These are phyloP conservation scores for Monosporascus sp. DNA, from an alignment of 2,329 filamentous ascomycete genomes.

Conservation along the genomic window DNA sequence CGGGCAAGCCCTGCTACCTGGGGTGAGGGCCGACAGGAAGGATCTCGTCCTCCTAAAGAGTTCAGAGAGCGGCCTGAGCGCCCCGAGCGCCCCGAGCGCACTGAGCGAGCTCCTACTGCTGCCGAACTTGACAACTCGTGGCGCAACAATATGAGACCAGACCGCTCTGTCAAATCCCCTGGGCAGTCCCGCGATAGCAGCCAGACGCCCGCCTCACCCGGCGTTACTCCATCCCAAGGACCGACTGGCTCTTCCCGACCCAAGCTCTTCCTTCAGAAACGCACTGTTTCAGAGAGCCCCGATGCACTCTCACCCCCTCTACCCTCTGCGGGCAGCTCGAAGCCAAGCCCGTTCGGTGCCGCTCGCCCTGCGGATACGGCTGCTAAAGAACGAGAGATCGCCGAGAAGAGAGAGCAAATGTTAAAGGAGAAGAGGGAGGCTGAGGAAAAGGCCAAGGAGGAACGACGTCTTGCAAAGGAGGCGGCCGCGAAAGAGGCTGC, in stretches of 20 bases:
- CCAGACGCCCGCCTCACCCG: conserved; percentile 69
- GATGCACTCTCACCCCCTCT: conserved; percentile 47
- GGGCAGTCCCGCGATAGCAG: conserved; percentile 67
- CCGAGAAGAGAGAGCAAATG: conserved; percentile 74
- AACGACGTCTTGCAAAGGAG: conserved; percentile 60
- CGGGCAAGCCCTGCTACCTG: conserved; percentile 66
- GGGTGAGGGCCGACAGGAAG: conserved; percentile 72
- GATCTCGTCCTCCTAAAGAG: conserved; percentile 73
- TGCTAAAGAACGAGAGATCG: conserved; percentile 80
- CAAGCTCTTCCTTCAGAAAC: conserved; percentile 81
- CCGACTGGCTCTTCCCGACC: conserved; percentile 62
- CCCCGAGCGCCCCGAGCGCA: conserved; percentile 38
- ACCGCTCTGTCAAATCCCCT: conserved; percentile 56
- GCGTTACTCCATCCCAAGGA: conserved; percentile 41
- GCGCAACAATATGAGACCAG: conserved; percentile 88
- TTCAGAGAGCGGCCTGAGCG: conserved; percentile 62
- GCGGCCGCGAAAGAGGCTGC: conserved; percentile 55
- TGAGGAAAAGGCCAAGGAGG: conserved; percentile 80
- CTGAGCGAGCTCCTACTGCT: conserved; percentile 72
- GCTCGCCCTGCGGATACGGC: conserved; percentile 92
- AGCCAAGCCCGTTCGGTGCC: conserved; percentile 89
- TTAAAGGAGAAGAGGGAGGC: conserved; percentile 79
- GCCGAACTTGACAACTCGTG: conserved; percentile 92
- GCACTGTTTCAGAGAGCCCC: conserved; percentile 73
- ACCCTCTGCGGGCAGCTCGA: conserved; percentile 49